A percentile compares a stretch with the other conserved stretches of the same genome.
phyloP scores from a whole-genome alignment of 768 basidiomycete genomes.

The Hebeloma cylindrosporum region DNA sequence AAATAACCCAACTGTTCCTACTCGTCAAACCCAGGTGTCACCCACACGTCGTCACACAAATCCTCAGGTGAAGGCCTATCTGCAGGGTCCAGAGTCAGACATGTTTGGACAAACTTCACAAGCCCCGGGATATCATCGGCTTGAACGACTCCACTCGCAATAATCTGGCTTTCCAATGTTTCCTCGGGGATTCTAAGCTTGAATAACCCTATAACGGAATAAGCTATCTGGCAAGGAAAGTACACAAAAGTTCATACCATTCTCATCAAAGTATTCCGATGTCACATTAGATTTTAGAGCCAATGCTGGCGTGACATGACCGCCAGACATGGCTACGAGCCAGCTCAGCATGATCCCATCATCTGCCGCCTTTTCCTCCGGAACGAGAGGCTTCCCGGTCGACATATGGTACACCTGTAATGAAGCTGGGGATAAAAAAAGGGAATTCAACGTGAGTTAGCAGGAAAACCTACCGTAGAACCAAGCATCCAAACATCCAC shows the following conservation, averaged over 20 bases:
- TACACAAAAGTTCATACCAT: constrained; percentile 4
- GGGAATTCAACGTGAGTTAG: not conserved
- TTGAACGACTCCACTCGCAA: not conserved
- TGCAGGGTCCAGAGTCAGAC: constrained; percentile 5
- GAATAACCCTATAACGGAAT: constrained; percentile 8
- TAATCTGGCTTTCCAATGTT: constrained; percentile 7
- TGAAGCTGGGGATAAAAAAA: not conserved
- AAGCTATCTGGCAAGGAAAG: not conserved
- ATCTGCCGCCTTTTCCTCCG: constrained; percentile 4
- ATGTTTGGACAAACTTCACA: not conserved
- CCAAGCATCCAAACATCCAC: constrained; percentile 22
- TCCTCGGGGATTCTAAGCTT: constrained; percentile 7
- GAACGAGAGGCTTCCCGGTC: constrained; percentile 13
- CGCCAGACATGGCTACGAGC: constrained; percentile 12
- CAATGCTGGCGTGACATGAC: constrained; percentile 2
- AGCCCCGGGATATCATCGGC: constrained; percentile 2
- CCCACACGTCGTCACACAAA: constrained; percentile 3
- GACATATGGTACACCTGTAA: constrained; percentile 7
- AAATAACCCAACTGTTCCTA: no score
- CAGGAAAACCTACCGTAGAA: constrained; percentile 8
- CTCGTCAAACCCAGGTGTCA: constrained; percentile 7
- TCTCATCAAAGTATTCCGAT: constrained; percentile 6
- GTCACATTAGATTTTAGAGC: not conserved
- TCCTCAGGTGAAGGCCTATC: constrained; percentile 6
- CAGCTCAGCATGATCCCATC: constrained; percentile 11